A percentile compares a stretch with the other conserved stretches of the same genome.
phyloP scores from a whole-genome alignment of 2,329 filamentous ascomycete genomes.

The Ascocoryne sarcoides region DNA sequence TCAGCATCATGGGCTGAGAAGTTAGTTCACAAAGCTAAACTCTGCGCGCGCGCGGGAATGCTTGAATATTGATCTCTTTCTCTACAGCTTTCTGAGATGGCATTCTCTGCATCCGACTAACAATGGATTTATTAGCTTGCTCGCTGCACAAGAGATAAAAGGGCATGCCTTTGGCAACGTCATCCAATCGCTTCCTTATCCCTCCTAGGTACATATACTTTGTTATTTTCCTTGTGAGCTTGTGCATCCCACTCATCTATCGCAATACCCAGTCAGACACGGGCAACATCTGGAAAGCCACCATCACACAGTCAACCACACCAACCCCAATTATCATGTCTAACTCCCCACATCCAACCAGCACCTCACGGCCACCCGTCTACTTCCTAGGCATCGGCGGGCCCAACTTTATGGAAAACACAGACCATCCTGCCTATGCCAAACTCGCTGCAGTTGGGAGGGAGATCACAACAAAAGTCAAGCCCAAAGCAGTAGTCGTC shows the following conservation, averaged over 20 bases:
- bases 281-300: conserved; percentile 6
- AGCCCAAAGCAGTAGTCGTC: conserved; percentile 63
- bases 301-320: conserved; percentile 4
- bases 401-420: conserved; percentile 61
- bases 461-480: conserved; percentile 62
- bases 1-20: not conserved
- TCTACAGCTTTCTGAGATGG: too few relatives aligned
- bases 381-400: conserved; percentile 25
- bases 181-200: conserved; percentile 2
- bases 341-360: conserved; percentile 8
- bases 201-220: conserved; percentile 16
- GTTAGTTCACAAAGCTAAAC: conserved; percentile 3
- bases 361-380: conserved; percentile 16
- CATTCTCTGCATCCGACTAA: too few relatives aligned
- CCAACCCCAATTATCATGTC: conserved; percentile 8
- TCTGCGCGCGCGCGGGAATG: too few relatives aligned
- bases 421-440: conserved; percentile 55
- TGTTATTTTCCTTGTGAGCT: conserved; percentile 12
- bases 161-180: not conserved
- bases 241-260: conserved; percentile 11
- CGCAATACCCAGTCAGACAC: conserved; percentile 4
- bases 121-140: conserved; percentile 9
- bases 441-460: conserved; percentile 55
- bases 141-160: not conserved
- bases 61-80: not conserved